Conservation (phyloP, 768 basidiomycete genomes). For the Kwoniella shandongensis region DNA sequence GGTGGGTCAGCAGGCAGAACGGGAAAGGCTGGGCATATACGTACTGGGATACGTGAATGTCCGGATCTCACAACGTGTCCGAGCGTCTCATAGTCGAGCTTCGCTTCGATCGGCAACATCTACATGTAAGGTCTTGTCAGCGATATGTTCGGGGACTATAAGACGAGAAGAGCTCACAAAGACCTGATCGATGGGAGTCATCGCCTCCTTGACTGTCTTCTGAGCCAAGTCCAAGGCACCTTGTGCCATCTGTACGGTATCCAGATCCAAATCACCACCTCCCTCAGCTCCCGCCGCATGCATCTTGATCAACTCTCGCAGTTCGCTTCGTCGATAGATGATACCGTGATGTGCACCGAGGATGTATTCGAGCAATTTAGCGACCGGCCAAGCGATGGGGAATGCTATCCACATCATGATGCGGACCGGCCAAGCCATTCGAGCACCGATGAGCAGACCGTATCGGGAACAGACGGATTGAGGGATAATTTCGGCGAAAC, state of each 20-base stretch:
- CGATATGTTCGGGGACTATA: slow-evolving; percentile 24
- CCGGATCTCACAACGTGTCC: slow-evolving; percentile 74
- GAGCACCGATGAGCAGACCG: slow-evolving; percentile 82
- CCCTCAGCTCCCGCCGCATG: slow-evolving; percentile 67
- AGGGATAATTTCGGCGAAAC: slow-evolving; percentile 88
- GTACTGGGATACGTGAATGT: slow-evolving; percentile 82
- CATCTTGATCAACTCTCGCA: slow-evolving; percentile 88
- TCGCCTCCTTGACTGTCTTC: slow-evolving; percentile 57
- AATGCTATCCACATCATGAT: slow-evolving; percentile 70
- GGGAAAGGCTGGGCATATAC: slow-evolving; percentile 31
- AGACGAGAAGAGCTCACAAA: slow-evolving; percentile 24
- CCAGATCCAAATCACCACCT: slow-evolving; percentile 80
- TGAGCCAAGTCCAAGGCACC: slow-evolving; percentile 83
- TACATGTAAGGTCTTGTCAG: slow-evolving; percentile 61
- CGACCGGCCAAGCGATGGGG: slow-evolving; percentile 75
- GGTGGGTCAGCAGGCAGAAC: slow-evolving; percentile 3
- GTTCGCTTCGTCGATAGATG: slow-evolving; percentile 77
- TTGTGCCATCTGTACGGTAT: slow-evolving; percentile 86
- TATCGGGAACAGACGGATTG: slow-evolving; percentile 89
- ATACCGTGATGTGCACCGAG: slow-evolving; percentile 86
- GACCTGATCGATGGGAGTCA: slow-evolving; percentile 50
- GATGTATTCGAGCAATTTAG: slow-evolving; percentile 73
- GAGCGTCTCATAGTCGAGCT: slow-evolving; percentile 75
- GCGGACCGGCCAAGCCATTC: slow-evolving; percentile 72
- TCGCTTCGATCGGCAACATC: slow-evolving; percentile 83